Evolutionary conservation across 2,329 filamentous ascomycete species (phyloP).

Genomic region (Thielaviopsis euricoi): DNA sequence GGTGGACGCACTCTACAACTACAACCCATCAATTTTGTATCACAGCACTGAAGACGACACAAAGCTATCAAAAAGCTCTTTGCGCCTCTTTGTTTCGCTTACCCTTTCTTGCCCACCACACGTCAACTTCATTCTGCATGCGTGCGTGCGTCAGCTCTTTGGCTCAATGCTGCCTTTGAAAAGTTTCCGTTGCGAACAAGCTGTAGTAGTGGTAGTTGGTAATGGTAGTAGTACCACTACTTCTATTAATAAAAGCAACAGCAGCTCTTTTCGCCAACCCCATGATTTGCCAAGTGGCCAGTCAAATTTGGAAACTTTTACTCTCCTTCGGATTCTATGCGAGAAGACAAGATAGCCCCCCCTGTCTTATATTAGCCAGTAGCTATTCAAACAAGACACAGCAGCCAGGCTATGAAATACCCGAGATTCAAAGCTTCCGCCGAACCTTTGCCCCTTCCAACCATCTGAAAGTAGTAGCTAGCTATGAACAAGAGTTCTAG

Average conservation of each 20-base stretch:
- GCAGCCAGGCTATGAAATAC: background rate
- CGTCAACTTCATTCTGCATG: background rate
- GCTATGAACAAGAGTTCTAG: too few species aligned
- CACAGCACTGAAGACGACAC: background rate
- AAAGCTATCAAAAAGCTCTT: background rate
- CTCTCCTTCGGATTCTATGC: background rate
- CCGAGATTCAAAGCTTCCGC: background rate
- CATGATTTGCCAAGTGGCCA: constrained; percentile 1
- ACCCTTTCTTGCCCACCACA: background rate
- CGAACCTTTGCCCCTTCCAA: background rate
- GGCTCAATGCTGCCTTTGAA: too few species aligned
- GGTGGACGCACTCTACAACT: background rate
- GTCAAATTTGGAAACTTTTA: too few species aligned
- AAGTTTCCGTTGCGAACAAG: too few species aligned
- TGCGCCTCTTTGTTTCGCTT: background rate
- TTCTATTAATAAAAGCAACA: too few species aligned
- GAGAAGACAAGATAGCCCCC: background rate
- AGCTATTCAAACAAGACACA: background rate
- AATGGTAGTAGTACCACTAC: too few species aligned
- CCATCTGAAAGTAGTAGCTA: too few species aligned
- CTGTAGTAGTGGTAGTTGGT: too few species aligned
- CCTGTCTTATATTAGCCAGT: background rate
- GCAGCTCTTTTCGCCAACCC: background rate
- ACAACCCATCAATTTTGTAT: background rate
- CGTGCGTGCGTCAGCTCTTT: too few species aligned